Percentiles rank a stretch among this genome's conserved stretches.
phyloP scores from a whole-genome alignment of 345 rosid genomes.

The Eucalyptus curtisii region DNA sequence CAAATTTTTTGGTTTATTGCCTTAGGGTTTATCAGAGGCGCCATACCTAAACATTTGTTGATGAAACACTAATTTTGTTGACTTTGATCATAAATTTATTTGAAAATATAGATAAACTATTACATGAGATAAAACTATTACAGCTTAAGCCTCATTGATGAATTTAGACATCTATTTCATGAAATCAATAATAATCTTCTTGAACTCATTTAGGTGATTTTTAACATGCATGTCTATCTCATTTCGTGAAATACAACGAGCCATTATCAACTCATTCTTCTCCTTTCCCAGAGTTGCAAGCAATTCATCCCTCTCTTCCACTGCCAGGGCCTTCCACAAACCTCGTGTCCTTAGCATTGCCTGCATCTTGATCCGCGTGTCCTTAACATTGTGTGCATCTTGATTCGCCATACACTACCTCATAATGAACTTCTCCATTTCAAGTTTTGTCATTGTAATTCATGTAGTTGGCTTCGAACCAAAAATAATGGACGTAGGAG shows the following conservation, averaged over 20 bases:
- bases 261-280: neutral
- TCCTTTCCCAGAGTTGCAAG: neutral
- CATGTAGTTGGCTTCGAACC: neutral
- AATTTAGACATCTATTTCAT: neutral
- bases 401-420: neutral
- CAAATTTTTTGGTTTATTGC: fast-evolving
- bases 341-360: neutral
- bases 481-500: neutral
- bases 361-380: neutral
- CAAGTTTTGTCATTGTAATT: neutral
- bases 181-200: neutral
- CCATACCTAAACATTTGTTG: neutral
- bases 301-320: neutral
- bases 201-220: neutral
- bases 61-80: neutral
- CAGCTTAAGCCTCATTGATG: neutral
- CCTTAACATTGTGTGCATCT: neutral
- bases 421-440: neutral
- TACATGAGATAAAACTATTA: neutral
- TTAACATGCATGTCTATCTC: neutral
- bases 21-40: neutral
- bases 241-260: neutral
- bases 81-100: neutral
- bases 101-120: neutral
- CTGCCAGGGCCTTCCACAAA: neutral